Evolutionary conservation across 768 basidiomycete genomes (phyloP).

Genomic region (Sporobolomyces phaffii): DNA sequence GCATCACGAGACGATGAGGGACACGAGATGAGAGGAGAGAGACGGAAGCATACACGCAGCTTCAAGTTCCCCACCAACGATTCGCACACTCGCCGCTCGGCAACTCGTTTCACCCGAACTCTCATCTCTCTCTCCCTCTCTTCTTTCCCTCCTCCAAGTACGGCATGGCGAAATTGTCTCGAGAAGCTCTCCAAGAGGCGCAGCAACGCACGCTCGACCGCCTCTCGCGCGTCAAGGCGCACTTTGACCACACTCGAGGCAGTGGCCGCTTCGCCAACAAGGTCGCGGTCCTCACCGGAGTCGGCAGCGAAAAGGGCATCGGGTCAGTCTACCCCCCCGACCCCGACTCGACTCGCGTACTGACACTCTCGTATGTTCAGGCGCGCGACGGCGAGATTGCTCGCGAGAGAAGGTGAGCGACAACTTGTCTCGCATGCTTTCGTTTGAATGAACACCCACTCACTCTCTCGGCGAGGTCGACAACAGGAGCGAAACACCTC

Average conservation of each 20-base stretch:
- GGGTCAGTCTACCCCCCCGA: constrained; percentile 61
- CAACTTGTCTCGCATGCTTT: constrained; percentile 19
- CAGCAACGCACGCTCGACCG: constrained; percentile 58
- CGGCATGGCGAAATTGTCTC: not conserved
- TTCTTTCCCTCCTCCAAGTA: not conserved
- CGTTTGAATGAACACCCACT: no score
- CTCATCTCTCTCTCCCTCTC: constrained; percentile 2
- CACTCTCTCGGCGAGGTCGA: no score
- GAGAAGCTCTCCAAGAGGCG: not conserved
- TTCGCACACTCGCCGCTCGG: not conserved
- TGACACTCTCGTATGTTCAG: no score
- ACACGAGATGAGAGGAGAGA: no score
- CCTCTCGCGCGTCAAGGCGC: constrained; percentile 62
- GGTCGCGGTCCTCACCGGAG: constrained; percentile 82
- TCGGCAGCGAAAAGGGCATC: constrained; percentile 77
- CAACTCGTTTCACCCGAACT: not conserved
- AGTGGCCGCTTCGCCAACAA: constrained; percentile 62
- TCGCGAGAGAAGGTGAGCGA: constrained; percentile 67
- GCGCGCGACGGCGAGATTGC: constrained; percentile 51
- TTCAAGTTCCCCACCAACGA: no score
- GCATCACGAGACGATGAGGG: no score
- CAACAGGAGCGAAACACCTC: constrained; percentile 64
- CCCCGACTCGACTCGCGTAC: no score
- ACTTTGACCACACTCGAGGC: constrained; percentile 57
- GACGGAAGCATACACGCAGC: no score